These are phyloP conservation scores for Xenoacremonium recifei DNA, from an alignment of 2,329 filamentous ascomycete species.

Conservation along the genomic window DNA sequence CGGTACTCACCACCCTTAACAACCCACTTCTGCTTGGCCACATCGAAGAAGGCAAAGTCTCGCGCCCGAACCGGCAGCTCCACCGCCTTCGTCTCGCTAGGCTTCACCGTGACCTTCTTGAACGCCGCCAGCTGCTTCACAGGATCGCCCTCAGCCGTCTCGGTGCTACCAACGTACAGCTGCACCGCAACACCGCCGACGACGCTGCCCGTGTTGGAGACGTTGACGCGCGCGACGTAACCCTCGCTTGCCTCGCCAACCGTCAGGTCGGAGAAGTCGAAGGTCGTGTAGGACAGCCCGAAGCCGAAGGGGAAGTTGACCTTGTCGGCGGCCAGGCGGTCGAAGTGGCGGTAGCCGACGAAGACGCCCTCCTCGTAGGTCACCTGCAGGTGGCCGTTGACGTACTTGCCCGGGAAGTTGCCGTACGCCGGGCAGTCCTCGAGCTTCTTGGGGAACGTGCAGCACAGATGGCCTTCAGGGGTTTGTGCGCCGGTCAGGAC, in stretches of 20 bases:
- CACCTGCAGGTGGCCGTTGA: slow-evolving; percentile 49
- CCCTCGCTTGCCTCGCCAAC: slow-evolving; percentile 29
- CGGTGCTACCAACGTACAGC: slow-evolving; percentile 42
- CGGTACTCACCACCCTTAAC: slow-evolving; percentile 28
- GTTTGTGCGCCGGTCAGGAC: slow-evolving; percentile 64
- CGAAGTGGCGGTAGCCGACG: slow-evolving; percentile 67
- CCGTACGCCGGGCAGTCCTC: slow-evolving; percentile 65
- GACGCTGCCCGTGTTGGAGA: slow-evolving; percentile 58
- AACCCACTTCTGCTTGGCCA: slow-evolving; percentile 24
- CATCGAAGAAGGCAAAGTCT: slow-evolving; percentile 30
- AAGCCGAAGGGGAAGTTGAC: slow-evolving; percentile 67
- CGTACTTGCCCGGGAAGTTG: slow-evolving; percentile 54
- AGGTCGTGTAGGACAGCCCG: slow-evolving; percentile 36
- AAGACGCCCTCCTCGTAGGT: slow-evolving; percentile 70
- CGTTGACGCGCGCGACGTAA: slow-evolving; percentile 44
- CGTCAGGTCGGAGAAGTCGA: slow-evolving; percentile 62
- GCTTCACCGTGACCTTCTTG: slow-evolving; percentile 49
- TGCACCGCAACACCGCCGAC: slow-evolving; percentile 55
- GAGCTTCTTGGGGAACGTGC: slow-evolving; percentile 59
- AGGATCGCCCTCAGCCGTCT: slow-evolving; percentile 18
- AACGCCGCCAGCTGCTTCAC: slow-evolving; percentile 68
- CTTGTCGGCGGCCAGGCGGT: slow-evolving; percentile 54
- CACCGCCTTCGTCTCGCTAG: slow-evolving; percentile 24
- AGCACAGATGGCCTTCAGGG: slow-evolving; percentile 62
- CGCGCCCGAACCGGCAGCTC: slow-evolving; percentile 19